Evolutionary conservation across 2,329 filamentous ascomycete genomes (phyloP), one percentile per base, ranked within the genome.

Genomic region (Fusarium miscanthi): DNA sequence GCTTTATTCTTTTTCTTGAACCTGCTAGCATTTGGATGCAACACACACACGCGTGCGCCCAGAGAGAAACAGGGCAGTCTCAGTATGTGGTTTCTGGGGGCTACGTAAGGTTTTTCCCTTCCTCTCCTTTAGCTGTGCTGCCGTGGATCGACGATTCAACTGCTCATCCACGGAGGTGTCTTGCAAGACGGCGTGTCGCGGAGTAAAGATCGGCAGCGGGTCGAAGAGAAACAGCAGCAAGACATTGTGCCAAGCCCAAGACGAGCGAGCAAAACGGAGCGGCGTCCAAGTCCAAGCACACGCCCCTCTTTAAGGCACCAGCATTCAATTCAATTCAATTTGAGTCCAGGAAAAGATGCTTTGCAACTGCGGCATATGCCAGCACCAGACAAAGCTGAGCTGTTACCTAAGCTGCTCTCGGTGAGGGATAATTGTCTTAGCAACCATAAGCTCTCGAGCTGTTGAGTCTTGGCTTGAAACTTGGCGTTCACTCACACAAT

Each of bases 181-280:
- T 59, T 73, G 41, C 37, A 11, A 66, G 70, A 68, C 65, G 65
- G 65, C 68, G 33, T 52, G 54, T 58, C 54, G 43, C 49, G 48
- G 65, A 70, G 70, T 52, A 73, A 45, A 49, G 69, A 72, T 72
- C 69, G 65, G 70, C 70, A 69, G 48, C 59, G 63, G 66, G 66
- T 57, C 54, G 16, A 33, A 33, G 37, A 65, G 37, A 49, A 57
- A 25, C 62, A 33, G 38, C 54, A 56, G 27, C 68, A 72, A 54
- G 63, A 48, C 27, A 51, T 59, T 49, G 65, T 53, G 49, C 49
- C 49, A 53, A 53, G 49, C 49, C 63, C 63, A 67, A 67, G 63
- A 42, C 31, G 35, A 35, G 30, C 31, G 35, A 35, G 30, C 56
- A 43, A 69, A 60, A 71, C 45, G 60, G 60, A 73, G 58, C 30